Evolutionary conservation across 768 basidiomycete species (phyloP), one percentile per base, ranked within the genome.

Genomic region (Paxillus ammoniavirescens): DNA sequence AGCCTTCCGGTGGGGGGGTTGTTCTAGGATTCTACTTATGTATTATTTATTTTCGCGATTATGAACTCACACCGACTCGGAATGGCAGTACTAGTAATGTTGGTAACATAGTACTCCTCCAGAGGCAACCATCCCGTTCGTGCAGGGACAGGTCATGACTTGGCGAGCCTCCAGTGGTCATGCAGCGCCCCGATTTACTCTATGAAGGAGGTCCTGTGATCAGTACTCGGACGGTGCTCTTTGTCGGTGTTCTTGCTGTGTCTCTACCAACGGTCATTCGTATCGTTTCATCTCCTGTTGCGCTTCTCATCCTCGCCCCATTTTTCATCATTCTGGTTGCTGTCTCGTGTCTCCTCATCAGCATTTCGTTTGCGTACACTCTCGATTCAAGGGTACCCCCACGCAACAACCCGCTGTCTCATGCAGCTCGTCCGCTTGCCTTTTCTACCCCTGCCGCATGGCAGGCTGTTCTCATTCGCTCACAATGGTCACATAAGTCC

Each of bases 381-480:
- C 74, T 90, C 54, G 89, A 91, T 65, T 65, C 75, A 8, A 77
- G 65, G 31, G 59, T 65, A 23, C 63, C 71, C 28, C 59, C 57
- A 1, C 53, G 58, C 10, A 59, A 51, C n/a, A 73, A 76, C 40
- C 70, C 70, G 41, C 73, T 86, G n/a, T 69, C 72, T 9, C 72
- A 74, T 52, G 83, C 86, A 0, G 85, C 91, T 15, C 81, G 83
- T 35, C 91, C 91, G 0, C 77, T 94, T 45, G 80, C 83, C 3
- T 96, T 97, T 75, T 91, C 92, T 4, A 93, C 93, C 3, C 91
- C 93, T 23, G 92, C 94, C 52, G 94, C 93, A 31, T 97, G 94
- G 94, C 91, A 94, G 64, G 93, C 87, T 0, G 89, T 92, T 44
- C 76, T 91, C 47, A 93, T 83, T 42, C 84, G 93, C 31, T 91